phyloP scores from a whole-genome alignment of 176 grass and related monocot species.

The Zizania latifolia region DNA sequence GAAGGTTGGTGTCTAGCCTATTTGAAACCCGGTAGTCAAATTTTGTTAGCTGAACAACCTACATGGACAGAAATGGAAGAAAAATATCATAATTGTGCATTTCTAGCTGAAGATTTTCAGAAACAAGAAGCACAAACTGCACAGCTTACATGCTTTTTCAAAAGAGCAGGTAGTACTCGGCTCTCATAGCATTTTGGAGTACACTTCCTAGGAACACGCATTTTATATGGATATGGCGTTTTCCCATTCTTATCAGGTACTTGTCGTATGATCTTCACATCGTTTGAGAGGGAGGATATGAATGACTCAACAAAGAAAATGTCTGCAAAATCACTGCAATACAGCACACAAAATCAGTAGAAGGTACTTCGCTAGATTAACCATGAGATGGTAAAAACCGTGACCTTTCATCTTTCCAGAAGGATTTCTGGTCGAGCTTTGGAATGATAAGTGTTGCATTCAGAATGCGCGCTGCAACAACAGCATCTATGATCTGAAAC shows the following conservation, averaged over 20 bases:
- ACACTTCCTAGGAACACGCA: conserved; percentile 94
- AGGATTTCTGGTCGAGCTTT: conserved; percentile 79
- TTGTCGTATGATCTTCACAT: conserved; percentile 76
- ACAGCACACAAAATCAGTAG: conserved; percentile 13
- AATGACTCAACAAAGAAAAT: conserved; percentile 91
- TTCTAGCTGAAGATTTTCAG: neutral
- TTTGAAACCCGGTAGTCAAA: conserved; percentile 87
- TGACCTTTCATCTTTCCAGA: conserved; percentile 90
- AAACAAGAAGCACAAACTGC: neutral
- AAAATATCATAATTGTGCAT: conserved; percentile 4
- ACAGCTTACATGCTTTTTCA: conserved; percentile 79
- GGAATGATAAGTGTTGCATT: conserved; percentile 92
- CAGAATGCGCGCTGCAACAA: conserved; percentile 81
- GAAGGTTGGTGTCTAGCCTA: conserved; percentile 66
- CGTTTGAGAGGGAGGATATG: conserved; percentile 69
- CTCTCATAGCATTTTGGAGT: conserved; percentile 75
- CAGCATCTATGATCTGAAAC: conserved; percentile 93
- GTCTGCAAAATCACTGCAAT: conserved; percentile 72
- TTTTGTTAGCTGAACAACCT: conserved; percentile 83
- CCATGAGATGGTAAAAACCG: conserved; percentile 13
- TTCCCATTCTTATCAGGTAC: conserved; percentile 63
- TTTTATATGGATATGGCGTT: conserved; percentile 50
- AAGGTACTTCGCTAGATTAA: conserved; percentile 3
- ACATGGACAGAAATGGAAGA: conserved; percentile 13
- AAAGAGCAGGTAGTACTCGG: conserved; percentile 74